Conservation (phyloP, 352 stramenopile species). For the Phytopythium aichiense region DNA sequence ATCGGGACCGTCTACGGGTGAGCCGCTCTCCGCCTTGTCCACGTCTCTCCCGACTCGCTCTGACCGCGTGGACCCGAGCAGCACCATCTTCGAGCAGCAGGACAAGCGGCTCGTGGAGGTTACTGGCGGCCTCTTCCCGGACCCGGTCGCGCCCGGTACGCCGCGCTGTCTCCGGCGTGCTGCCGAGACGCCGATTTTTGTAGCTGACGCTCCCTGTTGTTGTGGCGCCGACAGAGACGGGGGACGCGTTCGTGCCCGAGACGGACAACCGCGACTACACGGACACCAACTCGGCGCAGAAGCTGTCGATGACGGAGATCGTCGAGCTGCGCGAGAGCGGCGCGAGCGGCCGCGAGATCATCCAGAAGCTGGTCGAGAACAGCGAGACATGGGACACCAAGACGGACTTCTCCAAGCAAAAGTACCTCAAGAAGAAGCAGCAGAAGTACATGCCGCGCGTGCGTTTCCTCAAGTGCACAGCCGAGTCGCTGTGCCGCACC, state of each 20-base stretch:
- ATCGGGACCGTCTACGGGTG: constrained; percentile 75
- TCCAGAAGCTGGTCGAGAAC: constrained; percentile 92
- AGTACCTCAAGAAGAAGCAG: constrained; percentile 96
- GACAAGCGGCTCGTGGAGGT: constrained; percentile 77
- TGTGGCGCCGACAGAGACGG: constrained; percentile 42
- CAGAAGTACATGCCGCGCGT: constrained; percentile 90
- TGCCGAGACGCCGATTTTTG: not conserved
- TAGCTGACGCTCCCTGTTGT: not conserved
- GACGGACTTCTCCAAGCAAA: constrained; percentile 95
- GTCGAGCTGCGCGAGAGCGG: constrained; percentile 62
- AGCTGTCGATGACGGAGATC: constrained; percentile 67
- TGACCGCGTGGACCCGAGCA: constrained; percentile 9
- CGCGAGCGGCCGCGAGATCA: constrained; percentile 80
- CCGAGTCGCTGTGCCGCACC: constrained; percentile 85
- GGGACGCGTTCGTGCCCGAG: constrained; percentile 67
- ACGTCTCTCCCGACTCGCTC: not conserved
- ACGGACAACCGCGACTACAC: constrained; percentile 82
- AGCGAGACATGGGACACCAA: constrained; percentile 93
- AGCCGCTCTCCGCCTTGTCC: not conserved
- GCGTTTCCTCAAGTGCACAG: constrained; percentile 82
- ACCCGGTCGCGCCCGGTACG: constrained; percentile 71
- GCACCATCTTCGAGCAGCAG: constrained; percentile 80
- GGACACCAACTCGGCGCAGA: constrained; percentile 85
- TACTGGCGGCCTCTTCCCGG: constrained; percentile 70
- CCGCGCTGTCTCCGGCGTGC: not conserved